Evolutionary conservation across 768 basidiomycete genomes (phyloP).

Genomic region (Pulveroboletus sp.): DNA sequence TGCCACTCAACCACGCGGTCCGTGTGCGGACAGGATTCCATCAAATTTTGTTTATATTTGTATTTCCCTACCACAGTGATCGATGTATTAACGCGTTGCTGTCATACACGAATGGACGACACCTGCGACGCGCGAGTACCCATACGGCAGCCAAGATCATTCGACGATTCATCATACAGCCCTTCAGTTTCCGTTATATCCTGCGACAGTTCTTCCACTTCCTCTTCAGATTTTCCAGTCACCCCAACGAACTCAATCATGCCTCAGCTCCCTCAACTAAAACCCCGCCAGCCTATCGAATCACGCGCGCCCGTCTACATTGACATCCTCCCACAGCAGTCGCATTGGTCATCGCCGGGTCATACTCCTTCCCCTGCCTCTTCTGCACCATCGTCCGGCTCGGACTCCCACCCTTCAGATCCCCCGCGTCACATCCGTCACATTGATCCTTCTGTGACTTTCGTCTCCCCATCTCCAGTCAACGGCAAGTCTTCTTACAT

Average conservation of each 20-base stretch:
- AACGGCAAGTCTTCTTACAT: slow-evolving; percentile 53
- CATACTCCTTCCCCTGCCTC: background rate
- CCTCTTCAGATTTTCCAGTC: slow-evolving; percentile 18
- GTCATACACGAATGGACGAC: slow-evolving; percentile 26
- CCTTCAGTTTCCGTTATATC: slow-evolving; percentile 26
- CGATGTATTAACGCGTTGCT: slow-evolving; percentile 34
- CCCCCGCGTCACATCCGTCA: slow-evolving; percentile 49
- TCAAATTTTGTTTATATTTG: slow-evolving; percentile 25
- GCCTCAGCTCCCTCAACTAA: slow-evolving; percentile 21
- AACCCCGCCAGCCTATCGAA: slow-evolving; percentile 19
- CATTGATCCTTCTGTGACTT: slow-evolving; percentile 68
- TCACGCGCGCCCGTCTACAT: slow-evolving; percentile 32
- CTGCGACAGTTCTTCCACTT: slow-evolving; percentile 19
- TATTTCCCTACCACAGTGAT: slow-evolving; percentile 33
- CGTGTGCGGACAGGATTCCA: slow-evolving; percentile 26
- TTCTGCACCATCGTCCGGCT: slow-evolving; percentile 1
- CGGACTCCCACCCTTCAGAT: slow-evolving; percentile 6
- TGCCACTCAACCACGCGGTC: slow-evolving; percentile 18
- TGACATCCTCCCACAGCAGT: slow-evolving; percentile 28
- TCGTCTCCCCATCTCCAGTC: slow-evolving; percentile 47
- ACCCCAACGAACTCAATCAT: slow-evolving; percentile 17
- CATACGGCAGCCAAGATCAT: slow-evolving; percentile 12
- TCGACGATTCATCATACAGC: slow-evolving; percentile 11
- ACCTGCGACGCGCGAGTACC: slow-evolving; percentile 17
- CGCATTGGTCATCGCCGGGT: slow-evolving; percentile 8